phyloP scores from a whole-genome alignment of 495 filamentous ascomycete genomes.

The Beverwykella pulmonaria region DNA sequence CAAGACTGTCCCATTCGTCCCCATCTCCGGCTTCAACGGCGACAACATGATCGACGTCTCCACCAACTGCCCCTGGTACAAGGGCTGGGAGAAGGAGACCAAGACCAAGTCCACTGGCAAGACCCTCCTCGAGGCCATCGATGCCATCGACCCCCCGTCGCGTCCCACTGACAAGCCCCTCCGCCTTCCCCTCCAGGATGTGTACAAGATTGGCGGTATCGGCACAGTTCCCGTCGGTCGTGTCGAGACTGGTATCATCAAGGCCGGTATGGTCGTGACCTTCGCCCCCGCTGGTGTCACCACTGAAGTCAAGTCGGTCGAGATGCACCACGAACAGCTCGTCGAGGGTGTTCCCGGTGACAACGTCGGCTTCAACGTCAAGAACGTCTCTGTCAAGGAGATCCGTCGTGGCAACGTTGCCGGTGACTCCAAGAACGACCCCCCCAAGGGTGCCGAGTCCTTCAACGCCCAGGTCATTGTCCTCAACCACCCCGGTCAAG shows the following conservation, averaged over 20 bases:
- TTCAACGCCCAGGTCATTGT: conserved; percentile 99
- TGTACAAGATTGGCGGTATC: conserved; percentile 99
- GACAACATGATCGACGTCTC: conserved; percentile 98
- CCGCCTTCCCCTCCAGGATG: conserved; percentile 99
- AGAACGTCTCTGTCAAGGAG: conserved; percentile 99
- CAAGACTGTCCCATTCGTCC: conserved; percentile 96
- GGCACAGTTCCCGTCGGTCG: conserved; percentile 99
- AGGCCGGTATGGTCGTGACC: conserved; percentile 96
- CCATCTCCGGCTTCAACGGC: conserved; percentile 99
- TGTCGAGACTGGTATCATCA: conserved; percentile 99
- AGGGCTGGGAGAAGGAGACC: conserved; percentile 99
- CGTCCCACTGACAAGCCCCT: conserved; percentile 97
- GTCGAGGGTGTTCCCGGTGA: conserved; percentile 93
- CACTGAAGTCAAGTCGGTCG: conserved; percentile 99
- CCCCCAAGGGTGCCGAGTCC: conserved; percentile 79
- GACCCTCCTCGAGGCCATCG: conserved; percentile 99
- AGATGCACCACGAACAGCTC: conserved; percentile 99
- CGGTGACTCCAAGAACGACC: conserved; percentile 99
- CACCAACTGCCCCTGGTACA: conserved; percentile 99
- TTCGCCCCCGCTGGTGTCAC: conserved; percentile 97
- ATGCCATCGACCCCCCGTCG: conserved; percentile 88
- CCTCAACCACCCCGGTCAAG: conserved; percentile 99
- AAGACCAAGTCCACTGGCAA: conserved; percentile 91
- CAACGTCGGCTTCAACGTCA: conserved; percentile 99
- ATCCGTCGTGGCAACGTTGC: conserved; percentile 99